Conservation (phyloP, 495 filamentous ascomycete species). For the Elaphomyces granulatus region DNA sequence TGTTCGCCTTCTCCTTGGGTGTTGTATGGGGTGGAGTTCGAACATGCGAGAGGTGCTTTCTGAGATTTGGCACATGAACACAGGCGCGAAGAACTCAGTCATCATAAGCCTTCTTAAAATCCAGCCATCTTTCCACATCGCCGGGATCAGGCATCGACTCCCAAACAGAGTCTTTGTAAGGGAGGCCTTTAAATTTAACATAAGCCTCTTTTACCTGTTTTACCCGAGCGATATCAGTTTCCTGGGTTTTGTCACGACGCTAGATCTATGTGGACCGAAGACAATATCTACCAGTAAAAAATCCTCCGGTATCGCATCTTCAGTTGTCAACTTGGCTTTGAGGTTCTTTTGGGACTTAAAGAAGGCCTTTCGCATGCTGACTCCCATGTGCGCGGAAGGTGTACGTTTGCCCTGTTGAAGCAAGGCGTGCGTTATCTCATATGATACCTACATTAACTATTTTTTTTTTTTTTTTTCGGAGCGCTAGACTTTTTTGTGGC, state of each 20-base stretch:
- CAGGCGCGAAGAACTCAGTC: conserved; percentile 69
- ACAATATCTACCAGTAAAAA: conserved; percentile 79
- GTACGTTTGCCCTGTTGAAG: too few relatives aligned
- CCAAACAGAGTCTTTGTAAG: conserved; percentile 86
- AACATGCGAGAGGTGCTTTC: conserved; percentile 45
- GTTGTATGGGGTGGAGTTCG: too few relatives aligned
- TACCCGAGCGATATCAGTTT: conserved; percentile 52
- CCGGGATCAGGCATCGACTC: conserved; percentile 60
- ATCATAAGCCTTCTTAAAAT: conserved; percentile 68
- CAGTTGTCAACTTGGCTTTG: conserved; percentile 49
- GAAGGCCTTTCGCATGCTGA: conserved; percentile 68
- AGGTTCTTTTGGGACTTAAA: conserved; percentile 47
- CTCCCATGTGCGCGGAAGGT: too few relatives aligned
- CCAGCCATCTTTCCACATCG: conserved; percentile 56
- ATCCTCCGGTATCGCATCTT: conserved; percentile 74
- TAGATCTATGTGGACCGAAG: conserved; percentile 56
- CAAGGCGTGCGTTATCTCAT: too few relatives aligned
- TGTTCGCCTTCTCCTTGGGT: too few relatives aligned
- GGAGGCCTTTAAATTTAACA: conserved; percentile 91
- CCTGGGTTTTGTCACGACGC: conserved; percentile 25
- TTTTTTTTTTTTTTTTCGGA: too few relatives aligned
- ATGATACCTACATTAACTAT: too few relatives aligned
- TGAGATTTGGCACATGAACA: conserved; percentile 45
- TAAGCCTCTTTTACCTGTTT: conserved; percentile 53
- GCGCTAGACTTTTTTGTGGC: too few relatives aligned